Base-by-base conservation (phyloP, 805 yeast species). In the Wickerhamiella slavikovae region DNA sequence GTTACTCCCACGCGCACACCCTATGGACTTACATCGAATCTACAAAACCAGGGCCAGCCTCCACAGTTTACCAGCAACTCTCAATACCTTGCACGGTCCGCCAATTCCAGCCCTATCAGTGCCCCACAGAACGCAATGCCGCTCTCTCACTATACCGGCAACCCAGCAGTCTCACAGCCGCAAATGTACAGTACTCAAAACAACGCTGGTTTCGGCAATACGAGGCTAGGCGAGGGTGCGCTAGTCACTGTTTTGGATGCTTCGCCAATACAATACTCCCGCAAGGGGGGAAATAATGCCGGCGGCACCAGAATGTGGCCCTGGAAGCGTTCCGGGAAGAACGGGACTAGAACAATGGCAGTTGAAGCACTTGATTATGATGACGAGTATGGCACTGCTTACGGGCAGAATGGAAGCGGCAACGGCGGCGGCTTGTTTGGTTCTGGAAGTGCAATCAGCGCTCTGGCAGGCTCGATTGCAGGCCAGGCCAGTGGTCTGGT, bases 191-290 rank as follows among this genome's bases (percentile, higher is more conserved):
- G n/a, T n/a, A n/a, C n/a, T n/a, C n/a, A n/a, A n/a, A n/a, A n/a
- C n/a, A n/a, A n/a, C n/a, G 6, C 21, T 18, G 21, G 21, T 18
- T 7, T 10, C 10, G 6, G 9, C 5, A 9, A 9, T 12, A 22
- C n/a, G 7, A 22, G 5, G 7, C 15, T 17, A 5, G 25, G 29
- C 20, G 24, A 15, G 6, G 30, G 30, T 3, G 25, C 30, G 3
- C 17, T 29, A 20, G 32, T 29, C 15, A 29, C 32, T 4, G 25
- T 29, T 5, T 28, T 29, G 3, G 32, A 29, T 12, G 32, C 18
- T 12, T 16, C 24, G 3, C 3, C 27, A 5, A n/a, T 5, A n/a
- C 8, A n/a, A 10, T 3, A 15, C 25, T 19, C 19, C 12, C 19
- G 10, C 16, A 22, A 15, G n/a, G 6, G 19, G 15, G 15, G 24